Evolutionary conservation across 208 protist species (phyloP), one percentile per base, ranked within the genome.

Genomic region (Acanthamoeba lugdunensis): DNA sequence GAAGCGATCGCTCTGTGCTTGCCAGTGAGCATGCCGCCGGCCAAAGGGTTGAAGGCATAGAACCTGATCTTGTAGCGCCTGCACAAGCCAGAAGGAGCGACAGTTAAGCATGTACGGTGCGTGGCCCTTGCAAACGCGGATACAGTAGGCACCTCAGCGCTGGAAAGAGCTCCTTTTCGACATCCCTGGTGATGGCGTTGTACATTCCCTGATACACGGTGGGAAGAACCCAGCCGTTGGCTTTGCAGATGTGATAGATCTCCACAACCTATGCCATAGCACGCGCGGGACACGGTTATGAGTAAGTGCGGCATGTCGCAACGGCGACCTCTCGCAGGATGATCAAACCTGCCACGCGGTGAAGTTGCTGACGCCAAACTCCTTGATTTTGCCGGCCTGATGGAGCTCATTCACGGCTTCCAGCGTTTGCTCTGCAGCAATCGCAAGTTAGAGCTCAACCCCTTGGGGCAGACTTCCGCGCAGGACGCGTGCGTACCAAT

Each of bases 181-280:
- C 87, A 50, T 69, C 87, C 25, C 87, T 73, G 8, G 87, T 92
- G 52, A 92, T 92, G 58, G 61, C 45, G 45, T 92, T 92, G 67
- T 92, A 92, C 87, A 92, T 92, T 11, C 87, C 87, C 30, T 92
- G 87, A 30, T 92, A 92, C 25, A 92, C 67, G 23, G 87, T 92
- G 33, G 87, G 87, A 21, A 92, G 61, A 5, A 92, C 61, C 87
- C 87, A 92, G 3, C 87, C 67, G 33, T 92, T 92, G 33, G 61
- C 30, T 41, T 92, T 92, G 65, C 87, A 92, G 52, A 92, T 48
- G 33, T 92, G 87, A 30, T 92, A 92, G 21, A 92, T 77, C 33
- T 92, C 87, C 7, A 92, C 87, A 16, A 92, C 87, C 69, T 77
- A 30, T 25, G 13, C 6, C 61, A 61, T 18, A 23, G 11, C 21